phyloP scores from a whole-genome alignment of 1,139 yeast genomes.

The Zhuliangozyma blackwelliae region DNA sequence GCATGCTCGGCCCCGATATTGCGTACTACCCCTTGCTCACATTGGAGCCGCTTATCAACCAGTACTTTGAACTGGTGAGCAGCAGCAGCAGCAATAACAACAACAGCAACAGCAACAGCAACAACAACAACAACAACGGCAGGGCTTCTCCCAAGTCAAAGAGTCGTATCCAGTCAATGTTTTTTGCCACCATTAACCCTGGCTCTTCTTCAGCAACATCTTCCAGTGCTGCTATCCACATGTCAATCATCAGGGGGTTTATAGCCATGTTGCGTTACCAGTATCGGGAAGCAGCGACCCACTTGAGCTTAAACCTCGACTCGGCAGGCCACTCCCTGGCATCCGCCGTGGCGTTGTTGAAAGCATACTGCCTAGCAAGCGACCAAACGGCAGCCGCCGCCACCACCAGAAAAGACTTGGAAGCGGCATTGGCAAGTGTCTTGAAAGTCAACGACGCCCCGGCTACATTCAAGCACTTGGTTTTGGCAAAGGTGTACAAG shows the following conservation, averaged over 20 bases:
- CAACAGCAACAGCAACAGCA: too few relatives aligned
- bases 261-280: slow-evolving; percentile 10
- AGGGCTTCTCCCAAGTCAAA: too few relatives aligned
- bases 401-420: slow-evolving; percentile 2
- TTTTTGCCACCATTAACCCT: too few relatives aligned
- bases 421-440: neutral
- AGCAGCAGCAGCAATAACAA: too few relatives aligned
- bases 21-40: slow-evolving; percentile 7
- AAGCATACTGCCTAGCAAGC: slow-evolving; percentile 6
- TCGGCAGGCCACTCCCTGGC: too few relatives aligned
- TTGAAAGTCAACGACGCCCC: too few relatives aligned
- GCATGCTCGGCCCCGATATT: slow-evolving; percentile 8
- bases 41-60: slow-evolving; percentile 8
- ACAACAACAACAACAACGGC: too few relatives aligned
- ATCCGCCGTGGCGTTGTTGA: slow-evolving; percentile 1
- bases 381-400: slow-evolving; percentile 1
- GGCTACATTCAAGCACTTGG: slow-evolving; percentile 3
- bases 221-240: neutral
- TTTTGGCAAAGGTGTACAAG: slow-evolving; percentile 5
- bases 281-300: slow-evolving; percentile 6
- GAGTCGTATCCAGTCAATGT: too few relatives aligned
- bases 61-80: slow-evolving; percentile 3
- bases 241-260: slow-evolving; percentile 7
- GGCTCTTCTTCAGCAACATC: too few relatives aligned
- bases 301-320: too few relatives aligned